phyloP scores from a whole-genome alignment of 257 asterid genomes.

The Forsythia viridissima region DNA sequence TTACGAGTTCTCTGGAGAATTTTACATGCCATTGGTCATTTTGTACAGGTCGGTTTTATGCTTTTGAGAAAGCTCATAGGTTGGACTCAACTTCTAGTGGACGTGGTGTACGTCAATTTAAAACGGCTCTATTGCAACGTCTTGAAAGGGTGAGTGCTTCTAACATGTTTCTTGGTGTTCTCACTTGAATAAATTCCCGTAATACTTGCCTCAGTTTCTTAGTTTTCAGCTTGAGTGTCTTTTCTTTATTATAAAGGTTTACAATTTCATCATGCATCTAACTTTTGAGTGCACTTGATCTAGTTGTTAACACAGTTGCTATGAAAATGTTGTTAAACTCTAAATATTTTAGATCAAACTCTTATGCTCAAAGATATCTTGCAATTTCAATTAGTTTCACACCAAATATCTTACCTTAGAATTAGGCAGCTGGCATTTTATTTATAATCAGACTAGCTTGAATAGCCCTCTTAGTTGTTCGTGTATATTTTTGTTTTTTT shows the following conservation, averaged over 20 bases:
- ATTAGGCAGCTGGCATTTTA: neutral
- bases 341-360: no score
- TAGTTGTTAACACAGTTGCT: neutral
- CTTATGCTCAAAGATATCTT: neutral
- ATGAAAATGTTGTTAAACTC: no score
- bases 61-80: conserved; percentile 17
- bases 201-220: no score
- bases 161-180: neutral
- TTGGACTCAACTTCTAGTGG: conserved; percentile 18
- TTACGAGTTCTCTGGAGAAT: neutral
- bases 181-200: neutral
- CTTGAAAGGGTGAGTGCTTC: conserved; percentile 16
- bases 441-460: neutral
- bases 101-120: conserved; percentile 18
- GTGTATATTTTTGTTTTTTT: no score
- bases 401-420: neutral
- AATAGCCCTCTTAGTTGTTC: neutral
- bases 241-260: no score
- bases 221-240: no score
- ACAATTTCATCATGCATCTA: neutral
- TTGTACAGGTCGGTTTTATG: conserved; percentile 20
- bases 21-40: neutral
- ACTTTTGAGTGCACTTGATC: neutral
- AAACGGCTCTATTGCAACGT: conserved; percentile 15
- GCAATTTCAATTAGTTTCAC: neutral